Percentiles rank a stretch among this genome's conserved stretches.
Conservation (phyloP, 1,284 basidiomycete genomes). For the Malassezia globosa region DNA sequence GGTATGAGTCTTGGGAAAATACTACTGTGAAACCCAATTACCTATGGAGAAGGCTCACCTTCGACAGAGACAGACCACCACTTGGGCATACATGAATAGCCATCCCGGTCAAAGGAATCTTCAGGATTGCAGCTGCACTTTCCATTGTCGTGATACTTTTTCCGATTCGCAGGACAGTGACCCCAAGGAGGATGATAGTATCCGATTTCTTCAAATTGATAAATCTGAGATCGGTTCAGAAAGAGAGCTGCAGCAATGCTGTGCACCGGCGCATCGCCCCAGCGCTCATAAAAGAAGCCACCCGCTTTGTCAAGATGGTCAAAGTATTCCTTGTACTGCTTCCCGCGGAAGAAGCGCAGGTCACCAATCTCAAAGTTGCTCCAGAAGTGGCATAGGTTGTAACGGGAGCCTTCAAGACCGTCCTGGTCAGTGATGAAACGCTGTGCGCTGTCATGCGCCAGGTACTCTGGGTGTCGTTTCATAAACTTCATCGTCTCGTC, state of each 20-base stretch:
- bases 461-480: conserved; percentile 56
- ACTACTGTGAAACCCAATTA: no score
- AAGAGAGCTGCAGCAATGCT: conserved; percentile 41
- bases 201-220: conserved; percentile 39
- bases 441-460: conserved; percentile 62
- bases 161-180: conserved; percentile 32
- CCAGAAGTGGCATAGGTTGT: conserved; percentile 69
- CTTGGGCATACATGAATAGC: conserved; percentile 32
- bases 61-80: conserved; percentile 32
- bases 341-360: conserved; percentile 63
- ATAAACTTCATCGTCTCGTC: conserved; percentile 60
- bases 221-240: conserved; percentile 30
- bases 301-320: conserved; percentile 64
- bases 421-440: conserved; percentile 65
- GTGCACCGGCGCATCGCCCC: conserved; percentile 65
- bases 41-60: conserved; percentile 19
- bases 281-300: conserved; percentile 55
- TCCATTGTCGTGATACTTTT: conserved; percentile 36
- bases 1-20: no score
- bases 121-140: conserved; percentile 36
- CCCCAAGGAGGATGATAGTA: conserved; percentile 35
- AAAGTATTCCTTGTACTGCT: conserved; percentile 68
- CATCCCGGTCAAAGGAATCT: conserved; percentile 29
- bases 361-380: conserved; percentile 58
- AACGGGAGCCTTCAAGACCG: conserved; percentile 51